These are phyloP conservation scores for Candida pini DNA, from an alignment of 805 yeast genomes.

Conservation along the genomic window DNA sequence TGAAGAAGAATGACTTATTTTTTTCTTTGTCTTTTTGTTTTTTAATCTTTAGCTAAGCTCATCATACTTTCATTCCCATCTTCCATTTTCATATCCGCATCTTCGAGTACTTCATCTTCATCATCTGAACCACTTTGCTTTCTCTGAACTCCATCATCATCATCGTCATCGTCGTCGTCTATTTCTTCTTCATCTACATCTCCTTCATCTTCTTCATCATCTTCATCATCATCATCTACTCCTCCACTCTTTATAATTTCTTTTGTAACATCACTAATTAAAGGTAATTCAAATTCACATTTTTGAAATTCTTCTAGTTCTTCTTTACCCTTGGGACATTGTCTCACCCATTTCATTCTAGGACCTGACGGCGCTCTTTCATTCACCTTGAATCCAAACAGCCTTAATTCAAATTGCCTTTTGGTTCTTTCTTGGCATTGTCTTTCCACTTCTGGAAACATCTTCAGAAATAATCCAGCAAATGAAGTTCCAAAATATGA, in stretches of 20 bases:
- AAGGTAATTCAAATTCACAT: conserved; percentile 60
- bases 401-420: conserved; percentile 59
- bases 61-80: conserved; percentile 29
- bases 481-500: conserved; percentile 96
- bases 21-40: too few relatives aligned
- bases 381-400: conserved; percentile 83
- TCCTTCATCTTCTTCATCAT: conserved; percentile 15
- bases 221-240: conserved; percentile 14
- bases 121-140: conserved; percentile 3
- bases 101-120: conserved; percentile 6
- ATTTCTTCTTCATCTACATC: conserved; percentile 12
- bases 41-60: conserved; percentile 28
- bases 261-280: conserved; percentile 2
- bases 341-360: conserved; percentile 94
- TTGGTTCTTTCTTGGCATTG: conserved; percentile 60
- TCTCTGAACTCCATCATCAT: too few relatives aligned
- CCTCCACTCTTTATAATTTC: conserved; percentile 20
- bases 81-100: conserved; percentile 14
- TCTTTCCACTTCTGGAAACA: conserved; percentile 84
- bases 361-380: conserved; percentile 77
- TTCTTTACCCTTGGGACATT: conserved; percentile 56
- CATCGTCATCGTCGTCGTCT: conserved; percentile 10
- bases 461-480: conserved; percentile 86
- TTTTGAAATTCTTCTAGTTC: conserved; percentile 57
- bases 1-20: too few relatives aligned